Base-by-base conservation (phyloP, 2,329 filamentous ascomycete species). In the Zasmidium angulare region DNA sequence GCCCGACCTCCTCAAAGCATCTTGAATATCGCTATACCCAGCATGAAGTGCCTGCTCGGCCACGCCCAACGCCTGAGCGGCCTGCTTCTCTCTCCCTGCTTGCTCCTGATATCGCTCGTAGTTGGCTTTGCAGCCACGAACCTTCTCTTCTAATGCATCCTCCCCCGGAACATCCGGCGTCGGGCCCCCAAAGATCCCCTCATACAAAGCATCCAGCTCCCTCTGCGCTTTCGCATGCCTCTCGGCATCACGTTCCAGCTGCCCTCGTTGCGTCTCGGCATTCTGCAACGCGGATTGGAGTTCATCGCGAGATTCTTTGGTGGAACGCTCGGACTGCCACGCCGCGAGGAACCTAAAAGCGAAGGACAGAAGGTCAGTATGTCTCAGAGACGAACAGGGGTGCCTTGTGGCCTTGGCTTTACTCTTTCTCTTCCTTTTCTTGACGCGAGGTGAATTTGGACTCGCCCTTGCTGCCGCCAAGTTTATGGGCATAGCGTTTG, bases 311-410 rank as follows among this genome's bases (percentile, higher is more conserved):
- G 76, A 66, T 43, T 79, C 75, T 49, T 78, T 76, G 46, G 79
- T 78, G 22, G 78, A 74, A 22, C 81, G 76, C 58, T 81, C 75
- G 26, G 78, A 71, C 59, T 83, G 79, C 50, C 83, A 75, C 0
- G 78, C 82, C 49, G 82, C 78, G 23, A 83, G 76, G 68, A 84
- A 86, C n/a, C n/a, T n/a, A n/a, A n/a, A n/a, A n/a, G n/a, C n/a
- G n/a, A n/a, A n/a, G n/a, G n/a, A n/a, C n/a, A n/a, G n/a, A n/a
- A n/a, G n/a, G n/a, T n/a, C n/a, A n/a, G n/a, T n/a, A n/a, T n/a
- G n/a, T n/a, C n/a, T n/a, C n/a, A n/a, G n/a, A n/a, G n/a, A n/a
- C n/a, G n/a, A n/a, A n/a, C n/a, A n/a, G n/a, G n/a, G n/a, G n/a
- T n/a, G n/a, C n/a, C n/a, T n/a, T n/a, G n/a, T n/a, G n/a, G n/a